These are phyloP conservation scores for Chenopodium quinoa DNA, from an alignment of 148 eudicot species.

Conservation along the genomic window DNA sequence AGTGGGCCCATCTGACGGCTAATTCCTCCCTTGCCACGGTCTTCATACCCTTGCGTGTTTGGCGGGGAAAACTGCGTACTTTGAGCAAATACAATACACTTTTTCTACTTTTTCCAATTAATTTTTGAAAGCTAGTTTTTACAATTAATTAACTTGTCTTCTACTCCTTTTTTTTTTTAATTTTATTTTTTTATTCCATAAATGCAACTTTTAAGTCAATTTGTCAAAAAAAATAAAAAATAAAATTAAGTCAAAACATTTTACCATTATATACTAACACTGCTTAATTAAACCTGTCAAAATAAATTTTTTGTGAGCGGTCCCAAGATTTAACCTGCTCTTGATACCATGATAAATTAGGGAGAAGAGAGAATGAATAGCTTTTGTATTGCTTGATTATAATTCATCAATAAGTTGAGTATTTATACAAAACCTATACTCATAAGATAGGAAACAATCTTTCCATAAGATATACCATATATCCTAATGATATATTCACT, in stretches of 20 bases:
- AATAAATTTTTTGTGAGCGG: no score
- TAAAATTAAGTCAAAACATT: not conserved
- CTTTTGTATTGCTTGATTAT: no score
- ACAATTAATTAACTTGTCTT: not conserved
- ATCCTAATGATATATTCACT: no score
- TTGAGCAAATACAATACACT: not conserved
- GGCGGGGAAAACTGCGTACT: constrained; percentile 14
- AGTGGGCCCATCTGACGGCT: constrained; percentile 2
- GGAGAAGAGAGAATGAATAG: no score
- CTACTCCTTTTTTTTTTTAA: not conserved
- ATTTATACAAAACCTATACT: no score
- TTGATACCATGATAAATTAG: no score
- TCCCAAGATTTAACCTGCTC: no score
- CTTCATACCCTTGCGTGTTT: constrained; percentile 32
- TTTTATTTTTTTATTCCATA: no score
- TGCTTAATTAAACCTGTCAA: not conserved
- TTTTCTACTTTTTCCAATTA: not conserved
- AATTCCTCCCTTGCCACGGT: constrained; percentile 17
- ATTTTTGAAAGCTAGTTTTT: not conserved
- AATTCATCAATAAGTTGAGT: no score
- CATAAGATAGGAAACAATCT: no score
- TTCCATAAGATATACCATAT: no score
- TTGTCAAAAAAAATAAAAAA: no score
- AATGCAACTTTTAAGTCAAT: constrained; percentile 13
- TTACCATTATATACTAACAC: constrained; percentile 10